Evolutionary conservation across 768 basidiomycete species (phyloP), one percentile per base, ranked within the genome.

Genomic region (Macrolepiota fuliginosa): DNA sequence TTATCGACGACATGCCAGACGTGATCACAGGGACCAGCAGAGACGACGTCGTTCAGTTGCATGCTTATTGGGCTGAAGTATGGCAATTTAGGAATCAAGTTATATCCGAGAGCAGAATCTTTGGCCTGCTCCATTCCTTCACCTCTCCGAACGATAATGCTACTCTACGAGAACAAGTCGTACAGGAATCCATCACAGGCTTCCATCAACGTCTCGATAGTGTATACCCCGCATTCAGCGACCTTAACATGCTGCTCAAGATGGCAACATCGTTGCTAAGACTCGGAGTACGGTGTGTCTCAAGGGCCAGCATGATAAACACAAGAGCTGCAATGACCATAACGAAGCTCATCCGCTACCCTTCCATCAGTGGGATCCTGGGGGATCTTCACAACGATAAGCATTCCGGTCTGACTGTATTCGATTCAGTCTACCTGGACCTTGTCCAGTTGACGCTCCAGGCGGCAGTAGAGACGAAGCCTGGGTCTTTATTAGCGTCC

Each of bases 151-250:
- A 25, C 22, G 60, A 37, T 17, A 37, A 12, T 59, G 81, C 81
- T 19, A 46, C 67, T 4, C 71, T 78, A 39, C 85, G 86, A 19
- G 93, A 94, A 74, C 74, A 80, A 47, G 86, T 91, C 42, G 69
- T 92, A 27, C 95, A 97, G 70, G 84, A 88, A 46, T 90, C 93
- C 2, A 83, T 96, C 50, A 75, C 82, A 1, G 88, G 90, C 6
- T 96, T 98, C 69, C 74, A 80, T 39, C 90, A 86, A 53, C 85
- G 96, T 10, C 74, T 97, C 59, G 79, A 83, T 52, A 73, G 77
- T 1, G 82, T 81, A 24, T 97, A 96, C 71, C 69, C 78, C 0
- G 87, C 90, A 36, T 89, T 88, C 64, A 71, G 73, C 27, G 96
- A 98, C 72, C 79, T 98, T 59, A 81, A 78, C 46, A 70, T 75